Evolutionary conservation across 306 rosid species (phyloP), one percentile per base, ranked within the genome.

Genomic region (Corylus avellana): DNA sequence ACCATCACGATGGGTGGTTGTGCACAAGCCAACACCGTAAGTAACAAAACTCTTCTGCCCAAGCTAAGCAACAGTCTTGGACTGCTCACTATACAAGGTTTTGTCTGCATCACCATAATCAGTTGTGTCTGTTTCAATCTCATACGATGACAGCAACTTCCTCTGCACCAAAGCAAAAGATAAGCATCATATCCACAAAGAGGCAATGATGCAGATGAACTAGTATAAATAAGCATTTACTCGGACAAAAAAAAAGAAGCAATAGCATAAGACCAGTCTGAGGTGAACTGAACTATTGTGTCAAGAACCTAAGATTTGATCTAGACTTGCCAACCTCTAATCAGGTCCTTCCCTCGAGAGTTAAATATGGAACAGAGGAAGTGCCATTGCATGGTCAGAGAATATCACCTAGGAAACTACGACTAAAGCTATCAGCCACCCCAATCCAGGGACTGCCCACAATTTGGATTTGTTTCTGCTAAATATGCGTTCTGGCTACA

Each of bases 131-230:
- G 55, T 69, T 44, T 87, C 92, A 47, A 74, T 80, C 72, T 88
- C 93, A 35, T 89, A 82, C 17, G 97, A 89, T 53, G 97, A 88
- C 29, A 94, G 97, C 82, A 91, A 75, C 85, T 46, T 89, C 82
- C 87, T 90, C 97, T 94, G 94, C 79, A 84, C 58, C 75, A 83
- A 35, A 32, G 16, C 27, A 77, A 18, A 54, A 42, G 55, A 64
- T n/a, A 50, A 54, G 37, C n/a, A 70, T 25, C 51, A 74, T 42
- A 27, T 4, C 61, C 14, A 6, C 1, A 61, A 29, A 35, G 22
- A 63, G 62, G 27, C 44, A 16, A 16, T 51, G 22, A 10, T 29
- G 42, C n/a, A 18, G 4, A 73, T 3, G 16, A 70, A n/a, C 11
- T 12, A 46, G 59, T 2, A 54, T 54, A 17, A 54, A 17, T 14